Evolutionary conservation across 805 yeast species (phyloP).

Genomic region (Maudiozyma saulgeensis): DNA sequence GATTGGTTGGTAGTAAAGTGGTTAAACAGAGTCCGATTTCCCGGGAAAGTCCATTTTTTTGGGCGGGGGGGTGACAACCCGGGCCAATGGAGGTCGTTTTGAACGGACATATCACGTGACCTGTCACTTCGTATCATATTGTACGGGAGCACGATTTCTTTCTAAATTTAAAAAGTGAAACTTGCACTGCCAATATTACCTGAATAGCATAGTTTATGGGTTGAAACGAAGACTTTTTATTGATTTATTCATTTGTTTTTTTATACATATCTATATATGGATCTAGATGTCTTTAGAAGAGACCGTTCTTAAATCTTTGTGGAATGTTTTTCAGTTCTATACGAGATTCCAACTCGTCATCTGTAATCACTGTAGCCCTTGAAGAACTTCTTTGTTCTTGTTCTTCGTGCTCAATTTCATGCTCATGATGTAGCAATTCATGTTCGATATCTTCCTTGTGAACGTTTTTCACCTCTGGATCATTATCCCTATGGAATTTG

Average conservation of each 20-base stretch:
- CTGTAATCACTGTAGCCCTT: slow-evolving; percentile 30
- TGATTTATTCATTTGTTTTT: not conserved
- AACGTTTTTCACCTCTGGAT: slow-evolving; percentile 70
- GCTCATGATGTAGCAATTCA: slow-evolving; percentile 76
- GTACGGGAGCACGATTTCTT: too few relatives aligned
- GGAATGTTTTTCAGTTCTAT: slow-evolving; percentile 33
- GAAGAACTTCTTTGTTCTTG: slow-evolving; percentile 29
- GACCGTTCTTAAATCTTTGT: slow-evolving; percentile 27
- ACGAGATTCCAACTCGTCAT: slow-evolving; percentile 33
- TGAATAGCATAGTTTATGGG: too few relatives aligned
- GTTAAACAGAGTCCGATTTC: too few relatives aligned
- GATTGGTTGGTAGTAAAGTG: too few relatives aligned
- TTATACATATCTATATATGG: not conserved
- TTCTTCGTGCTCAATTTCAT: slow-evolving; percentile 60
- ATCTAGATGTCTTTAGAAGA: slow-evolving; percentile 5
- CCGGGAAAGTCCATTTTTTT: too few relatives aligned
- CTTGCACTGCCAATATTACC: too few relatives aligned
- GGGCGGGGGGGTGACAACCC: too few relatives aligned
- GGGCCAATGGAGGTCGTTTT: too few relatives aligned
- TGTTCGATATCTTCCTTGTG: slow-evolving; percentile 87
- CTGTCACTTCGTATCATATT: too few relatives aligned
- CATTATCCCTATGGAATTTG: slow-evolving; percentile 61
- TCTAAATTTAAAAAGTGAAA: too few relatives aligned
- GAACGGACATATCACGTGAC: too few relatives aligned
- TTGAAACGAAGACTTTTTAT: not conserved